Percentiles rank a stretch among this genome's conserved stretches.
phyloP scores from a whole-genome alignment of 2,329 filamentous ascomycete species.

The Alternaria arbusti region DNA sequence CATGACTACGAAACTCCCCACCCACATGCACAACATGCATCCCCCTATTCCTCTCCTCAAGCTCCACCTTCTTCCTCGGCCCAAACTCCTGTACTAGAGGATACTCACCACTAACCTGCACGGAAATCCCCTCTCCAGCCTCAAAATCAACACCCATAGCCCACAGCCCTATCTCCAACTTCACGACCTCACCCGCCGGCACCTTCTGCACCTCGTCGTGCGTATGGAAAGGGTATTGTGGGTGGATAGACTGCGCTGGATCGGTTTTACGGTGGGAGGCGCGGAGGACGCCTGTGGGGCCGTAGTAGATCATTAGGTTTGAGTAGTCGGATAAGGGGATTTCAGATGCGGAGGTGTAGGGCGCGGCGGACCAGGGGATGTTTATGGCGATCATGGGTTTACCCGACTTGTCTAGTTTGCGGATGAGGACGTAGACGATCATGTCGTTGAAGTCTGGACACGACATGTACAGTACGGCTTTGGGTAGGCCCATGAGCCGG shows the following conservation, averaged over 20 bases:
- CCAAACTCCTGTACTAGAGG: conserved; percentile 13
- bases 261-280: conserved; percentile 18
- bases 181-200: conserved; percentile 29
- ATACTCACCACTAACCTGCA: conserved; percentile 13
- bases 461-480: conserved; percentile 56
- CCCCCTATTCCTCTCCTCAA: conserved; percentile 15
- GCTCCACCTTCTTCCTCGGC: neutral
- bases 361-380: conserved; percentile 41
- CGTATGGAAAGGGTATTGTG: conserved; percentile 41
- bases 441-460: conserved; percentile 54
- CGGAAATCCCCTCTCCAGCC: conserved; percentile 18
- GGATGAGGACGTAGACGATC: conserved; percentile 26
- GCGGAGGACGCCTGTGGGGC: conserved; percentile 20
- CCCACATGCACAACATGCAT: conserved; percentile 15
- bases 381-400: conserved; percentile 53
- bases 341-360: conserved; percentile 5
- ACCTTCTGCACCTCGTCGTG: conserved; percentile 53
- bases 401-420: conserved; percentile 39
- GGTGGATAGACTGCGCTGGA: conserved; percentile 18
- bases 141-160: conserved; percentile 54
- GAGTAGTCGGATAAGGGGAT: conserved; percentile 13
- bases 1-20: conserved; percentile 7
- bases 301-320: conserved; percentile 10
- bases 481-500: conserved; percentile 55
- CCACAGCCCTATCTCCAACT: conserved; percentile 30